Evolutionary conservation across 1,139 yeast species (phyloP).

Genomic region (Geotrichum candidum): DNA sequence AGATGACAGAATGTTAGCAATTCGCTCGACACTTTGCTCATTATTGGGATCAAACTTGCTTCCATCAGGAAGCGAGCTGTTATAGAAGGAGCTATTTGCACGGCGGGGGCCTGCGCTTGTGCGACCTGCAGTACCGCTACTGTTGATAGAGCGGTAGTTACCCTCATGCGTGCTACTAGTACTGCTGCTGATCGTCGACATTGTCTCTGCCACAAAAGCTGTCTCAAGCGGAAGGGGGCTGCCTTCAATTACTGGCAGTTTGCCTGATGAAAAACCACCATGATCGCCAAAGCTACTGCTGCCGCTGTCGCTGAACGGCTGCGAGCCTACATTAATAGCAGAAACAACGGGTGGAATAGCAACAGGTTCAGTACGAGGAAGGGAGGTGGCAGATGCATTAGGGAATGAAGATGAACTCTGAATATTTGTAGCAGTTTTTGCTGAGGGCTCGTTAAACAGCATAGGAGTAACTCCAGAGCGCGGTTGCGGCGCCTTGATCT

Average conservation of each 20-base stretch:
- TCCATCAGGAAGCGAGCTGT: conserved; percentile 7
- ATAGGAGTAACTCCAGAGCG: conserved; percentile 11
- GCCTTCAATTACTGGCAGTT: neutral
- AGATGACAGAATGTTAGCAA: conserved; percentile 6
- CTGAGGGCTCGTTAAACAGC: conserved; percentile 9
- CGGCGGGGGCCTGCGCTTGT: neutral
- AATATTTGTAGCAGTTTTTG: conserved; percentile 1
- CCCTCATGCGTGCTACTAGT: no score
- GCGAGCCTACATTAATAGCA: conserved; percentile 1
- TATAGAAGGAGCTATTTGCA: neutral
- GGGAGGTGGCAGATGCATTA: conserved; percentile 1
- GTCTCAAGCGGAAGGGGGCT: neutral
- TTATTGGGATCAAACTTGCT: conserved; percentile 19
- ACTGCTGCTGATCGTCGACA: neutral
- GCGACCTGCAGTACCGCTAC: neutral
- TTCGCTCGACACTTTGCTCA: conserved; percentile 19
- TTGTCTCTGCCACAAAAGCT: neutral
- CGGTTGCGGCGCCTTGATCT: conserved; percentile 13
- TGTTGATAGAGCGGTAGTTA: neutral
- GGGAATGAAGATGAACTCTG: neutral
- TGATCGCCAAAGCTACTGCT: neutral
- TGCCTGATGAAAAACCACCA: neutral
- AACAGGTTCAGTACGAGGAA: conserved; percentile 1
- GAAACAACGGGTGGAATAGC: conserved; percentile 7
- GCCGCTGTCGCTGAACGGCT: neutral